Base-by-base conservation (phyloP, 2,329 filamentous ascomycete genomes). In the Sporothrix sp. region DNA sequence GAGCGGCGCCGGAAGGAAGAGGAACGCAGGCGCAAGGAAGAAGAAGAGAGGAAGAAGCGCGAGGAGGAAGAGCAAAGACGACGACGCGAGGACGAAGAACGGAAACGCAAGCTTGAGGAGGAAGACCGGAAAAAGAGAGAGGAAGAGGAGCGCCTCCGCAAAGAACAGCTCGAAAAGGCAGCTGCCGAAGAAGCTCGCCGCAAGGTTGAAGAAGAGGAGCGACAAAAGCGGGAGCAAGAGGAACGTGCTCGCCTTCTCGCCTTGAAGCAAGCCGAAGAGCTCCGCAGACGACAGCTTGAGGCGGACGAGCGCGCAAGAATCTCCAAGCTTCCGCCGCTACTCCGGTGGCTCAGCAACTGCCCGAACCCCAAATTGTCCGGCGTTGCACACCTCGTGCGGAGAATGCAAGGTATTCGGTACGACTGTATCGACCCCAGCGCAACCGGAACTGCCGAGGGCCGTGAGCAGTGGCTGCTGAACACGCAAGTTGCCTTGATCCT, bases 381-480 rank as follows among this genome's bases (percentile, higher is more conserved):
- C 18, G 61, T 79, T 44, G 77, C 78, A 4, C 67, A 72, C 47
- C 73, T 73, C 38, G 82, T 84, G 61, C 69, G 69, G 54, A 68
- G 65, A 42, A 75, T 82, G 54, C 72, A 78, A 57, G 80, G 80
- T 14, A 76, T 81, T 43, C 75, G 81, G 20, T 82, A 78, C 59
- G 80, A 84, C 61, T 82, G 78, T 4, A 80, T 84, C 51, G 71
- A 71, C 13, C 71, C 72, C 3, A 70, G 71, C 27, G 67, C 72
- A 13, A 76, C 73, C 6, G 73, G 74, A 7, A 75, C 73, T 10
- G 58, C 71, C 2, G 73, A 73, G 42, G 79, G 78, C n/a, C 72
- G 79, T 45, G 80, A 83, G 57, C 78, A 80, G 57, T 84, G 81
- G 80, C 64, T 84, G 50, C 71, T 84, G 45, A 84, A 83, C 58